These are phyloP conservation scores for Aspergillus kassunensis DNA, from an alignment of 495 filamentous ascomycete genomes.

Conservation along the genomic window DNA sequence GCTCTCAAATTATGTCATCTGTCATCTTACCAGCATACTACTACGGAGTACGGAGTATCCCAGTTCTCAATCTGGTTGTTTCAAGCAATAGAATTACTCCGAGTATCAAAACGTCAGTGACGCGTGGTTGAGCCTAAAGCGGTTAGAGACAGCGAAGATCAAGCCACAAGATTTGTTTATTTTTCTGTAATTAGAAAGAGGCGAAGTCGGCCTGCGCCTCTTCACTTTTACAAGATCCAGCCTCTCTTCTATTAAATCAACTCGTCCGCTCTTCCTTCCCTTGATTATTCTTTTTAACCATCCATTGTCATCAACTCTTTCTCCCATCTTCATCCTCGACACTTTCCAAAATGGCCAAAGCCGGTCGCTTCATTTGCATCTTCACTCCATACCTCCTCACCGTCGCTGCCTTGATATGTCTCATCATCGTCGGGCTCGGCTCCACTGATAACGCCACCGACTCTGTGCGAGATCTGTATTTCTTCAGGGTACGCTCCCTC, in stretches of 20 bases:
- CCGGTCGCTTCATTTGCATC: constrained; percentile 76
- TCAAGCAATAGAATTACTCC: too few relatives aligned
- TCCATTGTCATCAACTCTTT: not conserved
- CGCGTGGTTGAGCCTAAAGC: constrained; percentile 5
- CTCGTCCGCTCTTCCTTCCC: not conserved
- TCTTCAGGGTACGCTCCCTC: constrained; percentile 59
- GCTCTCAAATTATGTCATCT: too few relatives aligned
- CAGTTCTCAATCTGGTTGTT: too few relatives aligned
- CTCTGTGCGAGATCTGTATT: constrained; percentile 54
- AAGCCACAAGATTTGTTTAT: constrained; percentile 5
- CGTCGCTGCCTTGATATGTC: constrained; percentile 64
- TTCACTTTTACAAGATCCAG: constrained; percentile 1
- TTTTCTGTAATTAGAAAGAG: constrained; percentile 11
- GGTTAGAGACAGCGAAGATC: constrained; percentile 11
- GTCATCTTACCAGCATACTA: too few relatives aligned
- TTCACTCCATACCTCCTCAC: constrained; percentile 73
- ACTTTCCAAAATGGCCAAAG: constrained; percentile 51
- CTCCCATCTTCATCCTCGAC: not conserved
- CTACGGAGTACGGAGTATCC: too few relatives aligned
- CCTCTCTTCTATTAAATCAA: not conserved
- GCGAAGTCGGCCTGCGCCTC: constrained; percentile 11
- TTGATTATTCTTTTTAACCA: not conserved
- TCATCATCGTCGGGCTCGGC: constrained; percentile 68
- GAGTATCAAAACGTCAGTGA: constrained; percentile 18
- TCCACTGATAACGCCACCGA: constrained; percentile 60